A percentile compares a stretch with the other conserved stretches of the same genome.
These are phyloP conservation scores for Dictyostelium brefeldianum DNA, from an alignment of 78 protist species.

Conservation along the genomic window DNA sequence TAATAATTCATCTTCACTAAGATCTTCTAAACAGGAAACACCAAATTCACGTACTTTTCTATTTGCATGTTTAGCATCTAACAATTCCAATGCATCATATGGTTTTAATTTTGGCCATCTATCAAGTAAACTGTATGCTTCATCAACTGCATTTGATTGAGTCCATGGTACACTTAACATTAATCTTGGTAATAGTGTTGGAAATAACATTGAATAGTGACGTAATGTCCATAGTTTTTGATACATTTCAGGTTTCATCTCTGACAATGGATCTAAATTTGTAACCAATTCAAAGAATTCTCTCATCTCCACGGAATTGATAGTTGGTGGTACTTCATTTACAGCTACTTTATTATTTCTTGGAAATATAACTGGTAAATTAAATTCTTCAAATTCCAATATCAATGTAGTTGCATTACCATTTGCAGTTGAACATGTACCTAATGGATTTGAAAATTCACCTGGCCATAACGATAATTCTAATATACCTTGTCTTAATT, in stretches of 20 bases:
- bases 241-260: slow-evolving; percentile 31
- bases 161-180: slow-evolving; percentile 92
- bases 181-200: slow-evolving; percentile 91
- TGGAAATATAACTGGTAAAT: slow-evolving; percentile 84
- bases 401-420: slow-evolving; percentile 7
- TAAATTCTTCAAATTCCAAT: slow-evolving; percentile 70
- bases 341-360: neutral
- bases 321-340: slow-evolving; percentile 29
- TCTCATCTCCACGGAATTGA: slow-evolving; percentile 46
- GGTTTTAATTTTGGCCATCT: slow-evolving; percentile 81
- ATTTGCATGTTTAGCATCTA: slow-evolving; percentile 91
- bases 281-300: slow-evolving; percentile 70
- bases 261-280: slow-evolving; percentile 44
- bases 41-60: slow-evolving; percentile 88
- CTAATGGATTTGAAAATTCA: slow-evolving; percentile 84
- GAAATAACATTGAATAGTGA: slow-evolving; percentile 56
- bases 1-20: slow-evolving; percentile 87
- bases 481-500: slow-evolving; percentile 47
- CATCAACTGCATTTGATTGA: slow-evolving; percentile 82
- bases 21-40: slow-evolving; percentile 81
- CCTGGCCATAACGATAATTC: slow-evolving; percentile 74
- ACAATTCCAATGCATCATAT: slow-evolving; percentile 86
- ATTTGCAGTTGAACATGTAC: slow-evolving; percentile 60
- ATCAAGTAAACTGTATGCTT: slow-evolving; percentile 45
- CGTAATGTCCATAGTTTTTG: slow-evolving; percentile 68